These are phyloP conservation scores for Hyphopichia buzzinii DNA, from an alignment of 1,139 yeast species.

Conservation along the genomic window DNA sequence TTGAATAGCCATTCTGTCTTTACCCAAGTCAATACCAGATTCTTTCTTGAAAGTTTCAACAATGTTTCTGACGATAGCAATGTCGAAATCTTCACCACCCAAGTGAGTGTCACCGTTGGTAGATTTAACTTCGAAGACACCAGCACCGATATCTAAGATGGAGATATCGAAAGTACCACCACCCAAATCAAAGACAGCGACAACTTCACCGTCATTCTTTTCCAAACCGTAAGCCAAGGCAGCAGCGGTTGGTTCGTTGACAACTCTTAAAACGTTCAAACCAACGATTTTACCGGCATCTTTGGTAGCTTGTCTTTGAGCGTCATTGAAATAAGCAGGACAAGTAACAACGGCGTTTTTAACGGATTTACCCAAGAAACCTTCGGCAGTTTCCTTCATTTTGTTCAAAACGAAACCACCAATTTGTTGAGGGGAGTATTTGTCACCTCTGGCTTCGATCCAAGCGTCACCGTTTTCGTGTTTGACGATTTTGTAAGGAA, in stretches of 20 bases:
- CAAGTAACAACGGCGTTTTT: slow-evolving; percentile 93
- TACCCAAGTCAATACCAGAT: slow-evolving; percentile 80
- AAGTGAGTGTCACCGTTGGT: slow-evolving; percentile 89
- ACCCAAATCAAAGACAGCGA: slow-evolving; percentile 85
- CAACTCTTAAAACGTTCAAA: slow-evolving; percentile 92
- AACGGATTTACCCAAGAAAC: slow-evolving; percentile 79
- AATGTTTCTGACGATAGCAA: slow-evolving; percentile 82
- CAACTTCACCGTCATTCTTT: slow-evolving; percentile 70
- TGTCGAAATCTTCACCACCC: slow-evolving; percentile 92
- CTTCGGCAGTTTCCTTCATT: slow-evolving; percentile 97
- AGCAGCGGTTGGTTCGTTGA: slow-evolving; percentile 99
- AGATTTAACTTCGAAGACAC: slow-evolving; percentile 85
- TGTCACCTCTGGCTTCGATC: slow-evolving; percentile 95
- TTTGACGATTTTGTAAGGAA: slow-evolving; percentile 95
- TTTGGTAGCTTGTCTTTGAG: slow-evolving; percentile 98
- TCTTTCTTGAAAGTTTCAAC: slow-evolving; percentile 93
- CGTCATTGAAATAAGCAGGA: slow-evolving; percentile 97
- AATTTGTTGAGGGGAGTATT: slow-evolving; percentile 93
- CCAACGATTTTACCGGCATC: slow-evolving; percentile 99
- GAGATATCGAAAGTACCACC: slow-evolving; percentile 91
- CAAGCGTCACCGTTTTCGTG: slow-evolving; percentile 98
- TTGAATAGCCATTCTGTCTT: slow-evolving; percentile 98
- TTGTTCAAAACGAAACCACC: slow-evolving; percentile 97
- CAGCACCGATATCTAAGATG: slow-evolving; percentile 79
- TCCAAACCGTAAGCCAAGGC: slow-evolving; percentile 97